Conservation (phyloP, 2,329 filamentous ascomycete species). For the Teratosphaeria pseudoeucalypti region DNA sequence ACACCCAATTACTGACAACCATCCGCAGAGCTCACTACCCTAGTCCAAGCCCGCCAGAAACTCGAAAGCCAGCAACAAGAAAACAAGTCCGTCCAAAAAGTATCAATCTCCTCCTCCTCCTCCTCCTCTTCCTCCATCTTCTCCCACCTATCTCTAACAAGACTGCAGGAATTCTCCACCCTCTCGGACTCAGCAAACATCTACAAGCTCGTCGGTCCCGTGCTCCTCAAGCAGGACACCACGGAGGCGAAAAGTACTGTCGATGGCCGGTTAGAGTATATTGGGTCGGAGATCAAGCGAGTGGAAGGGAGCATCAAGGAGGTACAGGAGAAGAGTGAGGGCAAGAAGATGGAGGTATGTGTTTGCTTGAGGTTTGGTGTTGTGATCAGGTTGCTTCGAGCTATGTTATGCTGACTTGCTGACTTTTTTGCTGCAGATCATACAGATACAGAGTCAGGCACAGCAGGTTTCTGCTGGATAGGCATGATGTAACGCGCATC, state of each 20-base stretch:
- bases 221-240: constrained; percentile 89
- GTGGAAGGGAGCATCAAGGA: constrained; percentile 57
- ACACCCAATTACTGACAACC: neutral
- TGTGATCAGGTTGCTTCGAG: neutral
- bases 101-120: constrained; percentile 24
- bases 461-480: constrained; percentile 21
- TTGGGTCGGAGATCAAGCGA: constrained; percentile 75
- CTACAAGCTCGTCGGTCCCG: constrained; percentile 90
- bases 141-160: neutral
- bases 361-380: neutral
- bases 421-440: constrained; percentile 24
- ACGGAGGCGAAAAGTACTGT: constrained; percentile 83
- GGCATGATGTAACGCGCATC: neutral
- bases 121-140: neutral
- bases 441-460: constrained; percentile 33
- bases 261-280: constrained; percentile 82
- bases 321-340: constrained; percentile 54
- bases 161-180: constrained; percentile 62
- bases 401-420: neutral
- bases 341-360: constrained; percentile 53
- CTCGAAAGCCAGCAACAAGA: constrained; percentile 91
- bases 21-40: constrained; percentile 61
- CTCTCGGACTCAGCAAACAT: constrained; percentile 76
- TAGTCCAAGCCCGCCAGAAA: constrained; percentile 73
- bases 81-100: constrained; percentile 77